Base-by-base conservation (phyloP, 2,329 filamentous ascomycete genomes). In the Pyricularia sp. region DNA sequence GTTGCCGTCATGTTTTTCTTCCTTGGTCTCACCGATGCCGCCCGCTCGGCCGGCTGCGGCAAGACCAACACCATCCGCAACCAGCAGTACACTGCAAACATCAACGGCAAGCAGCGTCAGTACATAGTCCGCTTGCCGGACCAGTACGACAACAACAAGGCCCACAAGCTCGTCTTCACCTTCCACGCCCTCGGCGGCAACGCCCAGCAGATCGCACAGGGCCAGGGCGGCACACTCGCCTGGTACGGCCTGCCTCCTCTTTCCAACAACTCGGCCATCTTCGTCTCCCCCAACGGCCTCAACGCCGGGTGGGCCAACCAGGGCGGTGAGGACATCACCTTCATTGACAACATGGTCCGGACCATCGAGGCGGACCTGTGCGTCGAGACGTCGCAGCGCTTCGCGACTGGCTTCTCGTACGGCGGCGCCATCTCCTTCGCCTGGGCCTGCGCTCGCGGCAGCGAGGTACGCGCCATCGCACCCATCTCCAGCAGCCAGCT, bases 331-430 rank as follows among this genome's bases (percentile, higher is more conserved):
- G 81, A 83, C 67, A 72, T 82, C 59, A 74, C 73, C 0, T 81
- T 83, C 69, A 74, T 81, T 55, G 77, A 81, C 59, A 71, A 73
- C 5, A 78, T 83, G 68, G 71, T 81, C 50, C 73, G 76, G 31
- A 74, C 74, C 11, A 73, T 82, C 33, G 77, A 81, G 70, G 71
- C 73, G 6, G 76, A 78, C 30, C 78, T 83, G 59, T 83, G 82
- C 70, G 73, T 83, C 31, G 77, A 84, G 69, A 74, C 79, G 69
- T 74, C 73, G 63, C 76, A 78, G 68, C 76, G 79, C 69, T 83
- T 82, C 73, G 76, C 79, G 30, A 80, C 79, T 1, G 81, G 80
- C n/a, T 83, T 80, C 73, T 80, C 78, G 70, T 82, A 81, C 71
- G 81, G 81, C 55, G 80, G 76, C 59, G 77, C 78, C 64, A 82